A percentile compares a stretch with the other conserved stretches of the same genome.
Conservation (phyloP, 306 rosid genomes). For the Prinsepia uniflora region DNA sequence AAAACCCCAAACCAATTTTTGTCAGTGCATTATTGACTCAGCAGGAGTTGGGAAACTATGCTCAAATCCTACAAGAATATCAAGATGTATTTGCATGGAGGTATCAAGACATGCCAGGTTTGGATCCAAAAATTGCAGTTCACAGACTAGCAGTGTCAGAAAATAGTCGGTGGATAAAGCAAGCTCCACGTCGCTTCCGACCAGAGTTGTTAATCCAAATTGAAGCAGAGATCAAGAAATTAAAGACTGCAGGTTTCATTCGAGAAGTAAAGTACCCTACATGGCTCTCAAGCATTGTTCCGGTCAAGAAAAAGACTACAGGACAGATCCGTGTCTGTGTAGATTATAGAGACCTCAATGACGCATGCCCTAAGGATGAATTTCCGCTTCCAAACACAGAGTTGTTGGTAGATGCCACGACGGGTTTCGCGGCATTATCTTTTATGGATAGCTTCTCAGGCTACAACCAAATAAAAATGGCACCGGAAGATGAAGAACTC, state of each 20-base stretch:
- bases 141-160: not conserved
- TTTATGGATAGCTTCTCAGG: not conserved
- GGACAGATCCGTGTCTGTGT: not conserved
- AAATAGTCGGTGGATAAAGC: not conserved
- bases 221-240: not conserved
- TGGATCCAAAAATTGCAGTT: not conserved
- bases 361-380: not conserved
- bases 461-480: not conserved
- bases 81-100: not conserved
- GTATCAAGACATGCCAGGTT: not conserved
- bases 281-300: not conserved
- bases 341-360: not conserved
- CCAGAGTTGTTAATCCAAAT: not conserved
- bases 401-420: not conserved
- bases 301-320: not conserved
- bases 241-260: not conserved
- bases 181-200: not conserved
- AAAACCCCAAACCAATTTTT: not conserved
- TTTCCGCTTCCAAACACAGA: not conserved
- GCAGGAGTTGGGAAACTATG: not conserved
- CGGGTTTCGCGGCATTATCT: accelerated
- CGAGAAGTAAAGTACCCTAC: not conserved
- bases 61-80: not conserved
- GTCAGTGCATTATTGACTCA: not conserved
- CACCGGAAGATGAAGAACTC: not conserved